Evolutionary conservation across 2,329 filamentous ascomycete species (phyloP), one percentile per base, ranked within the genome.

Genomic region (Cladophialophora chaetospira): DNA sequence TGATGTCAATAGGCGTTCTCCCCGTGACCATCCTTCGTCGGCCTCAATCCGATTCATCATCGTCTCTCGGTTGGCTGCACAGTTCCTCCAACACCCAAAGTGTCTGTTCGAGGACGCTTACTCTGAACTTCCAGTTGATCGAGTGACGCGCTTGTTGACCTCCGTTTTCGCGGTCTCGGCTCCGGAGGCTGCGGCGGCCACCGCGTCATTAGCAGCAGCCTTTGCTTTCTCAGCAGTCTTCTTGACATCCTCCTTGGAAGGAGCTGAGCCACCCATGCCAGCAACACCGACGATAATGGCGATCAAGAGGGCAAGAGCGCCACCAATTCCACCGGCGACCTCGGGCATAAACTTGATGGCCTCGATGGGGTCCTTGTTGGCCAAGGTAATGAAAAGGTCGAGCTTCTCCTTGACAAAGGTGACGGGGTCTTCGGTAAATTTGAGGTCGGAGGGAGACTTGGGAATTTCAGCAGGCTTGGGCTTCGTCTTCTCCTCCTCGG

Each of bases 331-430:
- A 70, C 86, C 91, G 63, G 91, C 90, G 67, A 96, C 87, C 78
- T 97, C 94, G 65, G 94, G 94, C 64, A 97, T 89, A 68, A 91
- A 89, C 79, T 90, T 89, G 77, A 92, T 79, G 51, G 92, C 92
- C 77, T 91, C 81, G 65, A 96, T 68, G 57, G 92, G 91, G 75
- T 95, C 88, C 68, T 85, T 83, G 80, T 90, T 84, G 72, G 86
- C 89, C 69, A 97, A 87, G 67, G 86, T 87, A 68, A 94, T 73
- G 84, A 99, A 99, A 63, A 95, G 85, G 67, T 95, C 88, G 61
- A 95, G 74, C 86, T 97, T 97, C 87, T 96, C 89, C 77, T 87
- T 89, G 76, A 96, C 75, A 76, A 89, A 99, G 66, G 79, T 79
- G 67, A 96, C 84, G 45, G 94, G 94, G 81, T 96, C 90, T 64